Base-by-base conservation (phyloP, 306 rosid species). In the Hippophae rhamnoides region DNA sequence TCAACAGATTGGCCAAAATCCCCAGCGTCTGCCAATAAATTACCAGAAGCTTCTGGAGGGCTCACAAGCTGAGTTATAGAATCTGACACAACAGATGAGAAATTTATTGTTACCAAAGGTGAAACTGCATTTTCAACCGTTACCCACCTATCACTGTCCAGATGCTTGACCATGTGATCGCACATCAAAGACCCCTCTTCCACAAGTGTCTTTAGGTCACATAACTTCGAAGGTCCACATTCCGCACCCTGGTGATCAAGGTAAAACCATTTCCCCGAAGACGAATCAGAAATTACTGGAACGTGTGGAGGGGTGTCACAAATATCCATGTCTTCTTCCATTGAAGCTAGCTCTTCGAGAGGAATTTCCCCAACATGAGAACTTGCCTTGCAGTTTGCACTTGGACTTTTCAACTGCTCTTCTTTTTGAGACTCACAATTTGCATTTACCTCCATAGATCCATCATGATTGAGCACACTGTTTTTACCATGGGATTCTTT, bases 271-370 rank as follows among this genome's bases (percentile, higher is more conserved):
- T 86, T 88, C 71, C 95, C 94, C 5, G 85, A 59, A 11, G 95
- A 77, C 9, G 76, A 72, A 66, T 82, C 90, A 14, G 89, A 71
- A 70, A 77, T 73, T 58, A 80, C 56, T 48, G 95, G 81, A 68
- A 75, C 85, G 70, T 93, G 99, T 12, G 99, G 99, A 25, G 99
- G 99, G 53, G 99, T 93, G 69, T 93, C 95, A 58, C 97, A 88
- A 59, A 93, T 93, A 78, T 93, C 99, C 99, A 93, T 93, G 62
- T 93, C 99, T 77, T 93, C 99, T 72, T 93, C 99, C 99, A 93
- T 93, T 2, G 97, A 88, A 73, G 81, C 86, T 61, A 79, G 79
- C 81, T 89, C 99, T 62, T 84, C 99, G 10, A 73, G 76, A 68
- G 78, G 75, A 60, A 79, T 77, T 63, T 60, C 86, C 52, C 67